phyloP scores from a whole-genome alignment of 139 green algal genomes.

The Dunaliella primolecta region DNA sequence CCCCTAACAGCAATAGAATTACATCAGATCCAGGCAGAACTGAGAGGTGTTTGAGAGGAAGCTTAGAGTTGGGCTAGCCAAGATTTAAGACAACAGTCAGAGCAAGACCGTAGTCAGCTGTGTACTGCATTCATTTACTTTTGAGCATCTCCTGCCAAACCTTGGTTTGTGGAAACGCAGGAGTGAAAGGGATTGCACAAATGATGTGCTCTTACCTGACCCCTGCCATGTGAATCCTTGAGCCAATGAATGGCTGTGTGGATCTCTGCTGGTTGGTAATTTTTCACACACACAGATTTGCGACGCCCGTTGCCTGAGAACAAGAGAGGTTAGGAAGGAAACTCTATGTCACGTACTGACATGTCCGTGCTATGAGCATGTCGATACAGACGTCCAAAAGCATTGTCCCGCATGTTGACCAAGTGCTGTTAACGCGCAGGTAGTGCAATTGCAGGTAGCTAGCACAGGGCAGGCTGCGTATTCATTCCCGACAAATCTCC shows the following conservation, averaged over 20 bases:
- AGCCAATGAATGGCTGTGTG: background rate
- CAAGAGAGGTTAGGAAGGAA: background rate
- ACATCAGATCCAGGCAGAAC: background rate
- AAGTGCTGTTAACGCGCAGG: background rate
- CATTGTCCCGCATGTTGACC: background rate
- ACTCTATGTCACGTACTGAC: background rate
- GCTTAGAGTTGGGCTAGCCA: background rate
- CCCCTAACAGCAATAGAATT: too few relatives aligned
- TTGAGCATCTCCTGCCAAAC: background rate
- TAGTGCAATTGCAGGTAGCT: background rate
- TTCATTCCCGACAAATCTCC: background rate
- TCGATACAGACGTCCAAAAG: background rate
- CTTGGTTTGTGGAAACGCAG: too few relatives aligned
- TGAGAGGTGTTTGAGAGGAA: background rate
- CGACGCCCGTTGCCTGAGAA: slow-evolving; percentile 3
- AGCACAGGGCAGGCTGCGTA: background rate
- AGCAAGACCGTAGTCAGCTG: background rate
- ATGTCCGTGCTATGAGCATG: background rate
- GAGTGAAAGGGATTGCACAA: too few relatives aligned
- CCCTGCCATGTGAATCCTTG: background rate
- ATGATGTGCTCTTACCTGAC: background rate
- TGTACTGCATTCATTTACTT: background rate
- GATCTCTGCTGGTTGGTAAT: background rate
- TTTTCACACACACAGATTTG: background rate
- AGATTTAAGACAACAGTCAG: background rate